Percentiles rank a stretch among this genome's conserved stretches.
phyloP scores from a whole-genome alignment of 495 filamentous ascomycete genomes.

The Chaetomium fimeti region DNA sequence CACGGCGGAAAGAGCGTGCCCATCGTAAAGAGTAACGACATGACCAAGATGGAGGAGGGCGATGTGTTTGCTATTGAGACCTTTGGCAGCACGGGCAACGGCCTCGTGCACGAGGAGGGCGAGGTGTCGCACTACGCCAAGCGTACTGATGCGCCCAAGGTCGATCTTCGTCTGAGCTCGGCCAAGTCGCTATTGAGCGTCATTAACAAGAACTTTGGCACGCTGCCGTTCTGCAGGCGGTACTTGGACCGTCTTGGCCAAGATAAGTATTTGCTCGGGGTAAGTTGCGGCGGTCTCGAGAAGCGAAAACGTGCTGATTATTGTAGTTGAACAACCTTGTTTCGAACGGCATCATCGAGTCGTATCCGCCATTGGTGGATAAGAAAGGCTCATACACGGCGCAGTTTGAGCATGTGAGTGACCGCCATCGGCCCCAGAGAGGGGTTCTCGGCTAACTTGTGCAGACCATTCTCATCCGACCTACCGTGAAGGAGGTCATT shows the following conservation, averaged over 20 bases:
- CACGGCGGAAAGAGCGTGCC: conserved; percentile 87
- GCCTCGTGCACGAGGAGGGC: conserved; percentile 77
- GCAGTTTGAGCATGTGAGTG: conserved; percentile 88
- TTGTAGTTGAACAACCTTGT: conserved; percentile 85
- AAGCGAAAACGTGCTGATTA: neutral
- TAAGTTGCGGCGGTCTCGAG: conserved; percentile 40
- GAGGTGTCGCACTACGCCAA: conserved; percentile 79
- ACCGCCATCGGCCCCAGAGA: neutral
- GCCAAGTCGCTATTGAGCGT: conserved; percentile 80
- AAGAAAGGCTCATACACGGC: conserved; percentile 94
- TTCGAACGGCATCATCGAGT: conserved; percentile 77
- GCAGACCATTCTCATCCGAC: conserved; percentile 82
- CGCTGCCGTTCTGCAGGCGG: conserved; percentile 78
- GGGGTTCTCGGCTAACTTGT: conserved; percentile 26
- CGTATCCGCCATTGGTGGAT: conserved; percentile 85
- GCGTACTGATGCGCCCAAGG: conserved; percentile 61
- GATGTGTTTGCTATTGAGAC: conserved; percentile 93
- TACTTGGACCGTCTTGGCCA: conserved; percentile 84
- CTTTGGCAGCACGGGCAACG: conserved; percentile 89
- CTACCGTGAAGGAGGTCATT: conserved; percentile 88
- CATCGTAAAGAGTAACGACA: conserved; percentile 76
- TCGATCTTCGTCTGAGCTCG: conserved; percentile 65
- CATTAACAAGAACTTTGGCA: conserved; percentile 92
- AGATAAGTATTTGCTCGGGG: conserved; percentile 83
- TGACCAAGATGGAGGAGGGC: conserved; percentile 92